Evolutionary conservation across 1,139 yeast genomes (phyloP).

Genomic region (Candida sp.): DNA sequence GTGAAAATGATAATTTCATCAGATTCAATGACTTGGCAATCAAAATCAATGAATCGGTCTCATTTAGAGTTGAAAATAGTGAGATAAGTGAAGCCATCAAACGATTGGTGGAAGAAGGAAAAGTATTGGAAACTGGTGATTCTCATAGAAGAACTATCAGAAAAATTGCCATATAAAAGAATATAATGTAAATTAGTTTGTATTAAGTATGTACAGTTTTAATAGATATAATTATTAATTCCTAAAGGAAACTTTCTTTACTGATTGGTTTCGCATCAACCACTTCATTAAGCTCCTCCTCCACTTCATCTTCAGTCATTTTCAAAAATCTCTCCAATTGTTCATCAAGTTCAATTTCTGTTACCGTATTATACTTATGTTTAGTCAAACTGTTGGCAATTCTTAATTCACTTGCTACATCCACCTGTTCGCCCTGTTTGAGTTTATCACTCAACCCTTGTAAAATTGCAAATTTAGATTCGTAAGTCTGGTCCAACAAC

Average conservation of each 20-base stretch:
- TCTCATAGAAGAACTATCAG: conserved; percentile 69
- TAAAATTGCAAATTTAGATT: conserved; percentile 28
- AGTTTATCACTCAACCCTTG: conserved; percentile 28
- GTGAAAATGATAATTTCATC: conserved; percentile 41
- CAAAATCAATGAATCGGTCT: conserved; percentile 66
- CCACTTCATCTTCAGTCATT: conserved; percentile 22
- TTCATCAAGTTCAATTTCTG: conserved; percentile 40
- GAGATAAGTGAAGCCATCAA: conserved; percentile 70
- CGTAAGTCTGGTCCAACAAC: conserved; percentile 24
- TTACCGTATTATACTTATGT: conserved; percentile 25
- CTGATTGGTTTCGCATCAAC: background rate
- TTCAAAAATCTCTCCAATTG: conserved; percentile 34
- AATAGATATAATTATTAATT: background rate
- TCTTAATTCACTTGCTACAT: conserved; percentile 34
- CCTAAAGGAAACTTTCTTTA: background rate
- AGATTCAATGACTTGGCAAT: conserved; percentile 61
- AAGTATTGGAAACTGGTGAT: conserved; percentile 68
- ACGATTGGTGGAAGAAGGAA: conserved; percentile 74
- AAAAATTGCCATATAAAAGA: conserved; percentile 27
- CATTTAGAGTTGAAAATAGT: conserved; percentile 63
- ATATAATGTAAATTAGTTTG: background rate
- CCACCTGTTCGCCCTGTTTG: conserved; percentile 28
- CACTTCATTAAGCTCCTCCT: conserved; percentile 1
- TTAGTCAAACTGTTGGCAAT: conserved; percentile 35
- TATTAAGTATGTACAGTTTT: background rate